Conservation (phyloP, 371 early-diverging fungal genomes). For the Mucor circinelloides region DNA sequence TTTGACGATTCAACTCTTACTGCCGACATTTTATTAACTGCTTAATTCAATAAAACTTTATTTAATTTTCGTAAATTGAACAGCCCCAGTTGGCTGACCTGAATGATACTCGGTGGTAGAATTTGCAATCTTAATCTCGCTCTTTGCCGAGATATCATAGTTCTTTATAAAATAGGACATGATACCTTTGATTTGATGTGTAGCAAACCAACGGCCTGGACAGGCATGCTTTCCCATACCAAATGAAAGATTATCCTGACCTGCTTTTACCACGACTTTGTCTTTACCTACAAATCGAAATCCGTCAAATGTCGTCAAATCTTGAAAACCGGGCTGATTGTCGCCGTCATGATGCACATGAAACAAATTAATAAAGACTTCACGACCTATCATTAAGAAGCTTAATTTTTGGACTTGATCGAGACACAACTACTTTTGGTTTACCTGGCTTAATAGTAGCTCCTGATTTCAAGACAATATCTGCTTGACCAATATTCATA, state of each 20-base stretch:
- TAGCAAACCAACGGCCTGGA: conserved; percentile 41
- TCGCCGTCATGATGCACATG: conserved; percentile 16
- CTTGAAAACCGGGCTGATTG: conserved; percentile 23
- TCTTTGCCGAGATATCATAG: conserved; percentile 14
- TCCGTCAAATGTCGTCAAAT: conserved; percentile 37
- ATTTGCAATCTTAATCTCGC: conserved; percentile 5
- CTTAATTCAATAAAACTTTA: not conserved
- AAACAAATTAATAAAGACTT: conserved; percentile 33
- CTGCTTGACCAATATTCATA: conserved; percentile 22
- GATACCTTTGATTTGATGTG: conserved; percentile 27
- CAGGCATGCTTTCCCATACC: conserved; percentile 60
- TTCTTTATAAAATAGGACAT: conserved; percentile 16
- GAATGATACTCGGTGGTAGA: not conserved
- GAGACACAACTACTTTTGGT: not conserved
- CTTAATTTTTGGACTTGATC: too few relatives aligned
- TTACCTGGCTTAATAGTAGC: conserved; percentile 41
- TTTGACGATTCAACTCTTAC: not conserved
- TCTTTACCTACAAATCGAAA: conserved; percentile 48
- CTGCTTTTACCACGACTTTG: conserved; percentile 41
- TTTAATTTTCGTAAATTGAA: conserved; percentile 5
- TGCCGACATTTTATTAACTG: not conserved
- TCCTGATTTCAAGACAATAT: conserved; percentile 43
- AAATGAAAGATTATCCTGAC: conserved; percentile 43
- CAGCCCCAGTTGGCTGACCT: not conserved
- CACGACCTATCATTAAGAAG: conserved; percentile 21